phyloP scores from a whole-genome alignment of 139 green algal genomes.

The Protoeuglena noctilucae region DNA sequence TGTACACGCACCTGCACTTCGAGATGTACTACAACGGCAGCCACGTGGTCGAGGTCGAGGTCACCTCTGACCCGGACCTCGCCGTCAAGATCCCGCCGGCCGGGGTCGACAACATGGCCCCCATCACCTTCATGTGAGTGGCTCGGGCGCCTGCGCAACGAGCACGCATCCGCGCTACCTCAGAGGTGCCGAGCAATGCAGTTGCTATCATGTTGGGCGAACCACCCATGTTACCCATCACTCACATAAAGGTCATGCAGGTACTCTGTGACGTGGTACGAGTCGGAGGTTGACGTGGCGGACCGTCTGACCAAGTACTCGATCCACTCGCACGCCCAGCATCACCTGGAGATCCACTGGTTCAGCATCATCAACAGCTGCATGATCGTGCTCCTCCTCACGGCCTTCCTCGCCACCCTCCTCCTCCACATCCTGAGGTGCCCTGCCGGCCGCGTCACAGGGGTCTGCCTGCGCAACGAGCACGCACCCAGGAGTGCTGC shows the following conservation, averaged over 20 bases:
- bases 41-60: conserved; percentile 29
- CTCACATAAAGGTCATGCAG: conserved; percentile 9
- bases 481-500: too few relatives aligned
- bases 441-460: too few relatives aligned
- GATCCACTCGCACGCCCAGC: conserved; percentile 69
- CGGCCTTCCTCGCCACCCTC: conserved; percentile 89
- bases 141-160: too few relatives aligned
- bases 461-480: too few relatives aligned
- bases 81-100: conserved; percentile 33
- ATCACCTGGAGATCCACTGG: conserved; percentile 96
- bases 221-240: background rate
- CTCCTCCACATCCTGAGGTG: conserved; percentile 81
- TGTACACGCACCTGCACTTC: conserved; percentile 94
- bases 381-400: conserved; percentile 88
- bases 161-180: conserved; percentile 9
- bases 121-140: too few relatives aligned
- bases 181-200: too few relatives aligned
- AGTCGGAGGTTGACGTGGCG: conserved; percentile 41
- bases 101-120: conserved; percentile 42
- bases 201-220: background rate
- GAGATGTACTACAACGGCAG: conserved; percentile 54
- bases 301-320: conserved; percentile 79
- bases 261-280: conserved; percentile 75
- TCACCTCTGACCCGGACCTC: conserved; percentile 26
- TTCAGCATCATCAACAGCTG: conserved; percentile 94